A percentile compares a stretch with the other conserved stretches of the same genome.
These are phyloP conservation scores for Colletotrichum sp. DNA, from an alignment of 2,329 filamentous ascomycete genomes.

Conservation along the genomic window DNA sequence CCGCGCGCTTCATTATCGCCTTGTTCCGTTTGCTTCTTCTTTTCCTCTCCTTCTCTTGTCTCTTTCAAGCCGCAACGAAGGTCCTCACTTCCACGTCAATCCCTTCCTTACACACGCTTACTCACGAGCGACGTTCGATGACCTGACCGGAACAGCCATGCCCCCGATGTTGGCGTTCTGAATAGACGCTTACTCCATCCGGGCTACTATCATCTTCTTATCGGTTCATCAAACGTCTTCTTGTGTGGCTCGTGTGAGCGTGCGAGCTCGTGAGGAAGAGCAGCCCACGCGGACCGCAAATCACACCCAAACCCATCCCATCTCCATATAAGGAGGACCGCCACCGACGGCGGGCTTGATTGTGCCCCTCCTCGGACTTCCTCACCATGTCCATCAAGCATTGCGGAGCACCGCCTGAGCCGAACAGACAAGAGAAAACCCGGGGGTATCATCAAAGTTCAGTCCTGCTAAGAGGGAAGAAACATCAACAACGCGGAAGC, in stretches of 20 bases:
- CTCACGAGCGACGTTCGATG: slow-evolving; percentile 13
- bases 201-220: slow-evolving; percentile 5
- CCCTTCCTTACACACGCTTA: slow-evolving; percentile 17
- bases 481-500: slow-evolving; percentile 1
- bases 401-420: slow-evolving; percentile 9
- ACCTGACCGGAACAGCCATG: slow-evolving; percentile 9
- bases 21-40: not conserved
- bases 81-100: not conserved
- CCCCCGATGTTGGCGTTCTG: not conserved
- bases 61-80: not conserved
- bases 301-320: not conserved
- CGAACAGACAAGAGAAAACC: not conserved
- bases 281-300: not conserved
- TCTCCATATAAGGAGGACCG: slow-evolving; percentile 9
- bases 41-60: not conserved
- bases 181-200: not conserved
- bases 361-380: not conserved
- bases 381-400: slow-evolving; percentile 6
- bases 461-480: not conserved
- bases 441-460: not conserved
- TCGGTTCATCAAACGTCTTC: slow-evolving; percentile 1
- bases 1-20: not conserved
- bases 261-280: not conserved
- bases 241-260: slow-evolving; percentile 6
- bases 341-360: not conserved